Evolutionary conservation across 1,284 basidiomycete genomes (phyloP), one percentile per base, ranked within the genome.

Genomic region (Malassezia globosa): DNA sequence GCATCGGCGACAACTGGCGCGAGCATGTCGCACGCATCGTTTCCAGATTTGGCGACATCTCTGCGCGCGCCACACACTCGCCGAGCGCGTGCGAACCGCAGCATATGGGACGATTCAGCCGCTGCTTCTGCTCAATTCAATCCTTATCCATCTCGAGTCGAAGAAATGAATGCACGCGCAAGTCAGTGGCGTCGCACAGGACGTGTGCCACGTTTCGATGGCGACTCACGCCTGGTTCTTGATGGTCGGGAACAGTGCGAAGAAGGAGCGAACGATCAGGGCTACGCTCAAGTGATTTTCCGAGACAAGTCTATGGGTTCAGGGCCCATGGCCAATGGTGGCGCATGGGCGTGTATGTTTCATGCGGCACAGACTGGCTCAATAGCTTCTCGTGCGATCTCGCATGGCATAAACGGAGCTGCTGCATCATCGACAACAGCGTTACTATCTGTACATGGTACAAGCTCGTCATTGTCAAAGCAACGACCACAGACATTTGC

Each of bases 341-440:
- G 49, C 34, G 49, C 44, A 6, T 51, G 49, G 49, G 49, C 49
- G 1, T 42, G 37, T 18, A 45, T 51, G 31, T 41, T 37, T 21
- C 38, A 46, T 18, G 27, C 33, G 19, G 37, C 22, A 18, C 19
- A 22, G 13, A 43, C 41, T 10, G 41, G 41, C 18, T 34, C 41
- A 10, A 21, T 8, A 7, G 41, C 41, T 1, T 26, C 29, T 5
- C 31, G 29, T n/a, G 25, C 22, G 4, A 31, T 21, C 5, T 18
- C 23, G 5, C 41, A 43, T n/a, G 18, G 29, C 7, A 14, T 35
- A 22, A 27, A 34, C 29, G 11, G 29, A 31, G 16, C 29, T 31
- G 29, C 29, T 11, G 3, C 29, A 31, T 11, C 29, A 31, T 31
- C 29, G 29, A 31, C 2, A n/a, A n/a, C n/a, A n/a, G n/a, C n/a